Base-by-base conservation (phyloP, 2,329 filamentous ascomycete species). In the Aureobasidium sp. region DNA sequence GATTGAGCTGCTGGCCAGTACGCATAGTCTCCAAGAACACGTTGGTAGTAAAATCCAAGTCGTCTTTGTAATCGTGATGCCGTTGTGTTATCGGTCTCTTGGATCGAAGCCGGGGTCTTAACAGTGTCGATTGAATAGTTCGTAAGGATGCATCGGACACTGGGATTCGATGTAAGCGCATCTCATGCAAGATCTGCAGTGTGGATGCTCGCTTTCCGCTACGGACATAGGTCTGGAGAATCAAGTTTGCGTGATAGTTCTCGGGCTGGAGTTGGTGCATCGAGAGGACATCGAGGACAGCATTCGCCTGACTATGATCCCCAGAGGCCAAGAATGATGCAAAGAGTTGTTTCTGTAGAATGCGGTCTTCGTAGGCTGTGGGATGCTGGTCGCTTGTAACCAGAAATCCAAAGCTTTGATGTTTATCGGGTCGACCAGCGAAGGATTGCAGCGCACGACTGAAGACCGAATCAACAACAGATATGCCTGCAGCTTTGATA, bases 361-460 rank as follows among this genome's bases (percentile, higher is more conserved):
- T 64, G 5, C 63, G 64, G 66, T 88, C 79, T 64, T 84, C 84
- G 53, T 85, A 79, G 8, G 79, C 77, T 62, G 87, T 84, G 1
- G 84, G 84, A 71, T 88, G 85, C 61, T 86, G 81, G 67, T 88
- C 85, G 64, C 79, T 85, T 40, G 77, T 67, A 8, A 85, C 66
- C 10, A 86, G 68, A 62, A 78, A 77, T 9, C 77, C 70, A 57
- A 84, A 77, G 21, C 84, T 67, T 7, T 76, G 72, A 35, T 80
- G 76, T 21, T 72, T 72, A 21, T 47, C 54, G 13, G 31, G 17
- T 25, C 33, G 27, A 17, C 25, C 21, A 4, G 86, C 86, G 60
- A 94, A 82, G 60, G 83, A 81, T 42, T 82, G 77, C 5, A 95
- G 67, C 10, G 88, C 78, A 43, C 81, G 79, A 46, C 83, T 81